A percentile compares a stretch with the other conserved stretches of the same genome.
Conservation (phyloP, 352 stramenopile species). For the Phytophthora agathidicida region DNA sequence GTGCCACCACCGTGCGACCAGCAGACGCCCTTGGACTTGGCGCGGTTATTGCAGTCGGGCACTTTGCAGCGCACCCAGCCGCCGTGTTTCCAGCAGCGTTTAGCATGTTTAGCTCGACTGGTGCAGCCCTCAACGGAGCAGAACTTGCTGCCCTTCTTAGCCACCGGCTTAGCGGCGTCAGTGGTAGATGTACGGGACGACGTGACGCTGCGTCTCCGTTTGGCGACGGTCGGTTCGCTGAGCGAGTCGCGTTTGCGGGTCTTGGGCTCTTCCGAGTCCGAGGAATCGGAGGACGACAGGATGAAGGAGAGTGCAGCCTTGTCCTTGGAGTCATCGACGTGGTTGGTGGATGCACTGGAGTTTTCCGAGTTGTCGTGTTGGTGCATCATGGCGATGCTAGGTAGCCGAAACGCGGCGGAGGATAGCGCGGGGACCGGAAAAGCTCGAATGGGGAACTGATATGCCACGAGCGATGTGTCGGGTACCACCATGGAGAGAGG, state of each 20-base stretch:
- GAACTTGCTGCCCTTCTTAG: constrained; percentile 64
- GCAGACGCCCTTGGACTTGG: constrained; percentile 71
- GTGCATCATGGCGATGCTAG: constrained; percentile 29
- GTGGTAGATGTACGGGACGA: neutral
- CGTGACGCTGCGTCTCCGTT: constrained; percentile 23
- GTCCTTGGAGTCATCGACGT: constrained; percentile 9
- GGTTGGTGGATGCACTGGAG: constrained; percentile 7
- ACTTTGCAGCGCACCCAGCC: constrained; percentile 67
- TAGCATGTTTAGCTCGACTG: constrained; percentile 57
- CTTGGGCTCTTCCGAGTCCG: constrained; percentile 16
- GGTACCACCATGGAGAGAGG: constrained; percentile 27
- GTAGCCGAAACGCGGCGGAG: constrained; percentile 11
- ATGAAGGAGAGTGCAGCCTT: constrained; percentile 44
- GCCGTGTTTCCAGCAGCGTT: constrained; percentile 67
- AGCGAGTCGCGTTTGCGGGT: constrained; percentile 21
- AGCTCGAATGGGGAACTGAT: constrained; percentile 23
- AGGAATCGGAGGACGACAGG: constrained; percentile 37
- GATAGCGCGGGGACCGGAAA: constrained; percentile 10
- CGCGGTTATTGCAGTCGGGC: constrained; percentile 62
- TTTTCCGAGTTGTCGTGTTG: constrained; percentile 20
- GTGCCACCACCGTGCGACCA: constrained; percentile 70
- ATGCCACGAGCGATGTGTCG: constrained; percentile 24
- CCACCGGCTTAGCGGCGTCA: neutral
- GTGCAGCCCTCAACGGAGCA: constrained; percentile 55
- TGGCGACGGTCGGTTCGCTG: constrained; percentile 18